These are phyloP conservation scores for Vickermania ingenoplastis DNA, from an alignment of 208 protist species.

Conservation along the genomic window DNA sequence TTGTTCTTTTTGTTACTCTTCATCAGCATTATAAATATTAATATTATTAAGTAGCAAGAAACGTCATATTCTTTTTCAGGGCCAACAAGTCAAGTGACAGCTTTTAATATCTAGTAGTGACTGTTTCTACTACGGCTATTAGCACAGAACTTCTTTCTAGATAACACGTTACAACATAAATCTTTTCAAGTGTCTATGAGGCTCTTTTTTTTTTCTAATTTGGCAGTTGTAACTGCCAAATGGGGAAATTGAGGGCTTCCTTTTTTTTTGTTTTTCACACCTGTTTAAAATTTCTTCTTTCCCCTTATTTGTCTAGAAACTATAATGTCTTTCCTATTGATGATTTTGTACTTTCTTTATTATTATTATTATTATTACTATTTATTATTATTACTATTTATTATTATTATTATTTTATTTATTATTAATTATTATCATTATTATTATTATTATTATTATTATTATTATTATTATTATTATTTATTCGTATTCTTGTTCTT, in stretches of 20 bases:
- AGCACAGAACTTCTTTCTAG: too few relatives aligned
- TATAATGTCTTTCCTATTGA: conserved; percentile 1
- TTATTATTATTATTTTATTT: neutral
- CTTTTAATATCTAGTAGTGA: too few relatives aligned
- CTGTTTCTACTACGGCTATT: too few relatives aligned
- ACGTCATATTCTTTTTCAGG: too few relatives aligned
- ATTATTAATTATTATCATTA: conserved; percentile 2
- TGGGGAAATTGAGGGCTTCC: neutral
- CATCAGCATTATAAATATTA: too few relatives aligned
- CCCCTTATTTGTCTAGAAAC: neutral
- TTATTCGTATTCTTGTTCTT: neutral
- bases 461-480: neutral
- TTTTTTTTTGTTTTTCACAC: neutral
- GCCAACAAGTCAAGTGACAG: too few relatives aligned
- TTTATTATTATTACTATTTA: neutral
- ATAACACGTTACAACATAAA: too few relatives aligned
- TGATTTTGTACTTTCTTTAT: neutral
- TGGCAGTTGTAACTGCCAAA: neutral
- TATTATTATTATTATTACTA: conserved; percentile 1
- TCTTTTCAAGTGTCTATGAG: too few relatives aligned
- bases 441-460: neutral
- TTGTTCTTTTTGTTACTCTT: too few relatives aligned
- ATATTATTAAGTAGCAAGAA: too few relatives aligned
- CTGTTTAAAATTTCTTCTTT: conserved; percentile 4
- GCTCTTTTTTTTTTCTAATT: conserved; percentile 3